These are phyloP conservation scores for Barbatosphaeria neglecta DNA, from an alignment of 495 filamentous ascomycete genomes.

Conservation along the genomic window DNA sequence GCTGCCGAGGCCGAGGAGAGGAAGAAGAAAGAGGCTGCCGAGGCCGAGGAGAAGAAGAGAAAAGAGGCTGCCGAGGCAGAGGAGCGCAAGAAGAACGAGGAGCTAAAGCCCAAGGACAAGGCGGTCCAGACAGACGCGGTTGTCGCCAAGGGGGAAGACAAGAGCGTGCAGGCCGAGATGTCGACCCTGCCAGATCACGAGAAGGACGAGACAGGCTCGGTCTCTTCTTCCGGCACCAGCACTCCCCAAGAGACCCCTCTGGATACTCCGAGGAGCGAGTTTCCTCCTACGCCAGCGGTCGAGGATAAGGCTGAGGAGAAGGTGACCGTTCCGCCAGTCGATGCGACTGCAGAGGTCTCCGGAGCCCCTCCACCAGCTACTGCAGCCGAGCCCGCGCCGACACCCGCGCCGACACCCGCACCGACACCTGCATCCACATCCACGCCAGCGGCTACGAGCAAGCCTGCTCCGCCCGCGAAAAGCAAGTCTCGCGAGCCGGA, in stretches of 20 bases:
- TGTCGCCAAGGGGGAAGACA: slow-evolving; percentile 4
- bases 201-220: slow-evolving; percentile 3
- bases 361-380: slow-evolving; percentile 11
- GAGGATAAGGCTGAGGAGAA: slow-evolving; percentile 16
- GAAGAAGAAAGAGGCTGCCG: slow-evolving; percentile 24
- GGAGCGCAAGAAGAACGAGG: slow-evolving; percentile 22
- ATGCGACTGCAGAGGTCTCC: slow-evolving; percentile 7
- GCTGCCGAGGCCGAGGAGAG: slow-evolving; percentile 11
- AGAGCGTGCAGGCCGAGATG: slow-evolving; percentile 1
- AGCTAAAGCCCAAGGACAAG: slow-evolving; percentile 26
- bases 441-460: slow-evolving; percentile 4
- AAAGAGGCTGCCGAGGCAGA: slow-evolving; percentile 17
- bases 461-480: slow-evolving; percentile 1
- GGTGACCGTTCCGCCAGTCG: slow-evolving; percentile 17
- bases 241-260: slow-evolving; percentile 15
- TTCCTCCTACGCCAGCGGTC: slow-evolving; percentile 6
- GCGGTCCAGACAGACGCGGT: slow-evolving; percentile 24
- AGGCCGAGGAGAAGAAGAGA: slow-evolving; percentile 25
- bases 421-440: background rate
- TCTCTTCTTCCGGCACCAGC: slow-evolving; percentile 10
- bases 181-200: background rate
- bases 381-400: background rate
- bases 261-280: slow-evolving; percentile 19
- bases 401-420: background rate
- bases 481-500: slow-evolving; percentile 15